Conservation (phyloP, 2,329 filamentous ascomycete genomes). For the Phoma sp. region DNA sequence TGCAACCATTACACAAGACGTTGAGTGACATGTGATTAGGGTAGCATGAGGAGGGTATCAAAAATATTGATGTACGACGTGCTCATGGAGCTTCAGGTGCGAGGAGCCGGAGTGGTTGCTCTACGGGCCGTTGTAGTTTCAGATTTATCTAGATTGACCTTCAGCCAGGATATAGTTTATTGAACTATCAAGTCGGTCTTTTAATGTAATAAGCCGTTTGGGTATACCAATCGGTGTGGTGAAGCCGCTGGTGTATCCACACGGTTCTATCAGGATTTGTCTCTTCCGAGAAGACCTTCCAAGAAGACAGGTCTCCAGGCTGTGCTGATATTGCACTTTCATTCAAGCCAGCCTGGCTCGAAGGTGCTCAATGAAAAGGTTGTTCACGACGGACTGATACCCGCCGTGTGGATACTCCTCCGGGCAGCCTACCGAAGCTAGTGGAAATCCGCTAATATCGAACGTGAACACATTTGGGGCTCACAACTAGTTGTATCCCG, state of each 20-base stretch:
- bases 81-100: neutral
- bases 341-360: neutral
- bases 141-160: neutral
- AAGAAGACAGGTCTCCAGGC: neutral
- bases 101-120: neutral
- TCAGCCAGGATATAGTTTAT: neutral
- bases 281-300: too few species aligned
- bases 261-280: too few species aligned
- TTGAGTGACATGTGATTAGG: constrained; percentile 4
- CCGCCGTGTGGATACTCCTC: neutral
- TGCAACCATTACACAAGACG: neutral
- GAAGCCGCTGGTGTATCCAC: too few species aligned
- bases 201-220: too few species aligned
- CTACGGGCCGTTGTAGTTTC: neutral
- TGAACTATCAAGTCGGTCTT: too few species aligned
- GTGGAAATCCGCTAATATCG: neutral
- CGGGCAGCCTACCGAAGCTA: constrained; percentile 8
- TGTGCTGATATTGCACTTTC: neutral
- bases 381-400: neutral
- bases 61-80: neutral
- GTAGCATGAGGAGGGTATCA: neutral
- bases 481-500: constrained; percentile 1
- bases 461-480: neutral
- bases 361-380: neutral
- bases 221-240: too few species aligned